Base-by-base conservation (phyloP, 73 alveolate genomes). In the Durusdinium trenchii region DNA sequence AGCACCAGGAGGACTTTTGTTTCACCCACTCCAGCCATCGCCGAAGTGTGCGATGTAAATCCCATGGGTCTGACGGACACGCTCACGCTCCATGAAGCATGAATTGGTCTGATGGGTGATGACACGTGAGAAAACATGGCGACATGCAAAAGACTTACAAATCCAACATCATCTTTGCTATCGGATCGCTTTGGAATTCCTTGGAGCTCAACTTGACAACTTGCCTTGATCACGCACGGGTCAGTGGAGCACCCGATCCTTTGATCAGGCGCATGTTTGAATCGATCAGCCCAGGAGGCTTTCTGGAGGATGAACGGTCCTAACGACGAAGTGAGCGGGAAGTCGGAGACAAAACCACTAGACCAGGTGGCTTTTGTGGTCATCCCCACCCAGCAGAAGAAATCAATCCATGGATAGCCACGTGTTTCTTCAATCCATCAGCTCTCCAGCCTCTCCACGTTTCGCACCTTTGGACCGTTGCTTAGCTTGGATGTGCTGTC, bases 221-320 rank as follows among this genome's bases (percentile, higher is more conserved):
- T 60, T 60, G 9, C 18, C 36, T 35, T 23, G 18, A 26, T 26
- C 36, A 26, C 18, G 73, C 30, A 60, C 18, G 36, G 73, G 30
- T 26, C 73, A 60, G 30, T 23, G 73, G 73, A 26, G 18, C 73
- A 26, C 73, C 73, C 73, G 73, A 60, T 60, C 73, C 73, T 60
- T 60, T 60, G 73, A 35, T 35, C 36, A 60, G 73, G 73, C 73
- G 14, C 18, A 26, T 3, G 9, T 26, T 60, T 35, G 18, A 23
- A 35, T 23, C 79, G n/a, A 7, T 73, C 84, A 73, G 16, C 84
- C 84, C n/a, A 73, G 84, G 32, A 73, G 52, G 48, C 48, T 73
- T 38, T 73, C 84, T 9, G 84, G 84, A 73, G 84, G 84, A 32
- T 38, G 48, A 35, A 73, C 84, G 18, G 48, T 73, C 51, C 84